Evolutionary conservation across 169 alveolate genomes (phyloP).

Genomic region (Ichthyophthirius multifiliis): DNA sequence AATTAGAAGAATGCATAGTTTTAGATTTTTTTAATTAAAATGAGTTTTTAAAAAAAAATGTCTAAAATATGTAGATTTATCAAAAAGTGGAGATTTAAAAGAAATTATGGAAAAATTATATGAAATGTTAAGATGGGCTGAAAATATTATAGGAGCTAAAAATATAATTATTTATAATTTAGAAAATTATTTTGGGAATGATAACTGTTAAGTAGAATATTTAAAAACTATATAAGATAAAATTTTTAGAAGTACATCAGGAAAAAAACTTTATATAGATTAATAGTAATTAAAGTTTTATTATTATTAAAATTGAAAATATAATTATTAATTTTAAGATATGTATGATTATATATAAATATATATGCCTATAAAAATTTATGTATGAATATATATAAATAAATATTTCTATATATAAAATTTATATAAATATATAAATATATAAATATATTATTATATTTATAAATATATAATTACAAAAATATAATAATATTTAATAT

Average conservation of each 20-base stretch:
- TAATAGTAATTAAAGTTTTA: too few relatives aligned
- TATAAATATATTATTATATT: too few relatives aligned
- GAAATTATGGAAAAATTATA: conserved; percentile 82
- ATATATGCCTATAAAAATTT: too few relatives aligned
- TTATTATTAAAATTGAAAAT: too few relatives aligned
- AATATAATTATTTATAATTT: conserved; percentile 20
- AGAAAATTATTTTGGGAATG: not conserved
- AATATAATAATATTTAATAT: too few relatives aligned
- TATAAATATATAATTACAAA: too few relatives aligned
- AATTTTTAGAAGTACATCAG: conserved; percentile 28
- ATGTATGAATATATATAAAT: too few relatives aligned
- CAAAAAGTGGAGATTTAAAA: conserved; percentile 56
- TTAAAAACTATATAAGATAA: conserved; percentile 23
- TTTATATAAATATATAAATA: too few relatives aligned
- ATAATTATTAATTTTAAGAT: too few relatives aligned
- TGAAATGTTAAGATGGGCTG: conserved; percentile 83
- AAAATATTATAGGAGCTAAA: conserved; percentile 36
- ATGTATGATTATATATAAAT: too few relatives aligned
- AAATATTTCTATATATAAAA: too few relatives aligned
- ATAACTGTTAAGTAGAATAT: conserved; percentile 1
- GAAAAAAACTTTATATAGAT: too few relatives aligned
- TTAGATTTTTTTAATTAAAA: conserved; percentile 40
- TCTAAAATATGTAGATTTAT: conserved; percentile 51
- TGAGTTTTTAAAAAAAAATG: conserved; percentile 41
- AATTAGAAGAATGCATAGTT: conserved; percentile 41